Evolutionary conservation across 164 flowering plant genomes (phyloP).

Genomic region (Umbellularia californica): DNA sequence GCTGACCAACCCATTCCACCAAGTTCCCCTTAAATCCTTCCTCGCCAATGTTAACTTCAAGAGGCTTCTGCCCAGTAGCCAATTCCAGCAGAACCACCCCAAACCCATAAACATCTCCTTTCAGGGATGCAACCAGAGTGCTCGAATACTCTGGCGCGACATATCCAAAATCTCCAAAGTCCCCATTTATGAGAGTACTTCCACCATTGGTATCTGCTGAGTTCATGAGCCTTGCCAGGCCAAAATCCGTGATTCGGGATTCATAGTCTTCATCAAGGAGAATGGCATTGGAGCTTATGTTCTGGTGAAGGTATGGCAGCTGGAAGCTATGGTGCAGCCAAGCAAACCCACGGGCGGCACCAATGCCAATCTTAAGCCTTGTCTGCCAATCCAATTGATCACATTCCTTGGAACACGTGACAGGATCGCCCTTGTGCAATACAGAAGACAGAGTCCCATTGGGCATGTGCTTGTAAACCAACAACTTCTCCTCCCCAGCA

Average conservation of each 20-base stretch:
- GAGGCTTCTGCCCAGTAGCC: slow-evolving; percentile 61
- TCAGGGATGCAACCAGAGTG: slow-evolving; percentile 52
- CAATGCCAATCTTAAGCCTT: slow-evolving; percentile 52
- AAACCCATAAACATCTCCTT: slow-evolving; percentile 69
- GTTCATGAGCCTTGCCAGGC: slow-evolving; percentile 43
- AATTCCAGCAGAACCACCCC: slow-evolving; percentile 64
- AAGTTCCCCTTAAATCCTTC: slow-evolving; percentile 56
- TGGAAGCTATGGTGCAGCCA: slow-evolving; percentile 75
- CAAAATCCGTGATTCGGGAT: slow-evolving; percentile 53
- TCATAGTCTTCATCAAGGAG: slow-evolving; percentile 66
- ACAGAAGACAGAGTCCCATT: slow-evolving; percentile 49
- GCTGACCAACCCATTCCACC: slow-evolving; percentile 57
- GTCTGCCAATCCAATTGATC: slow-evolving; percentile 48
- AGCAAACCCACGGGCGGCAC: slow-evolving; percentile 63
- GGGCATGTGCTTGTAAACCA: slow-evolving; percentile 69
- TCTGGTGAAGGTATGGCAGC: slow-evolving; percentile 49
- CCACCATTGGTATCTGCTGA: slow-evolving; percentile 31
- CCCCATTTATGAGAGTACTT: slow-evolving; percentile 37
- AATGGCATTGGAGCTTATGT: slow-evolving; percentile 52
- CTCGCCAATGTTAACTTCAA: slow-evolving; percentile 33
- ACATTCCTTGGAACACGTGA: not conserved
- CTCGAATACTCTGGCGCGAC: slow-evolving; percentile 63
- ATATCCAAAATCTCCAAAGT: slow-evolving; percentile 62
- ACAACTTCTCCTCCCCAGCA: slow-evolving; percentile 59
- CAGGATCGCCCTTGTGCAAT: slow-evolving; percentile 20